Evolutionary conservation across 2,329 filamentous ascomycete genomes (phyloP).

Genomic region (Pyricularia sp.): DNA sequence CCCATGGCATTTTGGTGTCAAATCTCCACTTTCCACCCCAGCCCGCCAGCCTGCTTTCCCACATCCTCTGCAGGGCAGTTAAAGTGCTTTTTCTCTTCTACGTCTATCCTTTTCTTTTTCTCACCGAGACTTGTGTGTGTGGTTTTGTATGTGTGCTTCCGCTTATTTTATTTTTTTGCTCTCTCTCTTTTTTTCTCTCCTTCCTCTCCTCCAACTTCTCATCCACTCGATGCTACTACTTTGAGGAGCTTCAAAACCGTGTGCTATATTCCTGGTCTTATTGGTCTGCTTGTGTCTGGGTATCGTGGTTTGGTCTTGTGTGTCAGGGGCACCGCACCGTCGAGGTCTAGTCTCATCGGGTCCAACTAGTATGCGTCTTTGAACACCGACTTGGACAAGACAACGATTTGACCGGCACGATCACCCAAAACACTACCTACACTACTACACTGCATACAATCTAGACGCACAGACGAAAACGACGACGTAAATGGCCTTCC

Average conservation of each 20-base stretch:
- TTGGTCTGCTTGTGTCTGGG: not conserved
- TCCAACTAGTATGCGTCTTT: slow-evolving; percentile 3
- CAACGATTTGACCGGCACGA: slow-evolving; percentile 6
- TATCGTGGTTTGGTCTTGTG: not conserved
- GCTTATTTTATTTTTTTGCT: not conserved
- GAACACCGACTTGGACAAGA: slow-evolving; percentile 1
- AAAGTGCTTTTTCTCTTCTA: not conserved
- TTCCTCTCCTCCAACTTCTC: not conserved
- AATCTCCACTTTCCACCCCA: not conserved
- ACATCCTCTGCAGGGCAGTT: not conserved
- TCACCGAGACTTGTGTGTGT: not conserved
- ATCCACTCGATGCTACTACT: not conserved
- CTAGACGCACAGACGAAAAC: not conserved
- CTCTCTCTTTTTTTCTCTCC: no score
- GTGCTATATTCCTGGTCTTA: not conserved
- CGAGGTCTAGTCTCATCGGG: not conserved
- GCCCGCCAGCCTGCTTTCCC: not conserved
- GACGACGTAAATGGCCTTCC: not conserved
- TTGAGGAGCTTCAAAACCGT: not conserved
- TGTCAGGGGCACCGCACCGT: not conserved
- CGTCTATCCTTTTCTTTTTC: not conserved
- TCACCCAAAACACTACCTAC: not conserved
- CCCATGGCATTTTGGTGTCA: not conserved
- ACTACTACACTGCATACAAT: not conserved
- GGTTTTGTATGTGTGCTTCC: not conserved